phyloP scores from a whole-genome alignment of 306 rosid genomes.

The Amphicarpaea edgeworthii region DNA sequence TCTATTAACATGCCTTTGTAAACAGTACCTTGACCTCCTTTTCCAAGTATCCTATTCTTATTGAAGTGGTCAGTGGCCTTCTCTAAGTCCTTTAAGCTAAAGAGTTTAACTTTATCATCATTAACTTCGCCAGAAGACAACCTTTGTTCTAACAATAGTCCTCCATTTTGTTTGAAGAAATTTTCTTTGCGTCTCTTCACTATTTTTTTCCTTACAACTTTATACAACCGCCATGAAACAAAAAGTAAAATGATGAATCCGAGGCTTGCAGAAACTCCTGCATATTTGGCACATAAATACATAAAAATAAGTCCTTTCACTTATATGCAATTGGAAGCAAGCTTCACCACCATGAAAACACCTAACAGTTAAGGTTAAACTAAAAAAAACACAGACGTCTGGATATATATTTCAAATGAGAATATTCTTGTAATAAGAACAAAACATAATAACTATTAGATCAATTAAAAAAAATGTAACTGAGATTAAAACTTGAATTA shows the following conservation, averaged over 20 bases:
- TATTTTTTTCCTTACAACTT: neutral
- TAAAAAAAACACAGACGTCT: no score
- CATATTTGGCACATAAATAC: neutral
- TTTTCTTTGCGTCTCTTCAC: neutral
- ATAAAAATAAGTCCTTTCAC: neutral
- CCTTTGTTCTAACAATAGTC: conserved; percentile 2
- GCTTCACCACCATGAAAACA: neutral
- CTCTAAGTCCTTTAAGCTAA: neutral
- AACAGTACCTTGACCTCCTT: conserved; percentile 21
- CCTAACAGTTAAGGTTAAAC: neutral
- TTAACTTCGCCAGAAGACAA: conserved; percentile 2
- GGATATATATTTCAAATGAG: no score
- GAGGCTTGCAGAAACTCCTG: neutral
- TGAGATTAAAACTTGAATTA: no score
- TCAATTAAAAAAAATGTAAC: no score
- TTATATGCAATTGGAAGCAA: no score
- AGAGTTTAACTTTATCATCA: neutral
- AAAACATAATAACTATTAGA: no score
- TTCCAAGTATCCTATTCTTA: neutral
- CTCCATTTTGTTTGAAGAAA: neutral
- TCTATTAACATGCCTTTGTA: conserved; percentile 1
- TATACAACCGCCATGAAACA: neutral
- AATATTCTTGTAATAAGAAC: no score
- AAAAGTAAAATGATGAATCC: neutral
- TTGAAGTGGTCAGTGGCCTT: neutral